These are phyloP conservation scores for Drechmeria coniospora DNA, from an alignment of 2,329 filamentous ascomycete species.

Conservation along the genomic window DNA sequence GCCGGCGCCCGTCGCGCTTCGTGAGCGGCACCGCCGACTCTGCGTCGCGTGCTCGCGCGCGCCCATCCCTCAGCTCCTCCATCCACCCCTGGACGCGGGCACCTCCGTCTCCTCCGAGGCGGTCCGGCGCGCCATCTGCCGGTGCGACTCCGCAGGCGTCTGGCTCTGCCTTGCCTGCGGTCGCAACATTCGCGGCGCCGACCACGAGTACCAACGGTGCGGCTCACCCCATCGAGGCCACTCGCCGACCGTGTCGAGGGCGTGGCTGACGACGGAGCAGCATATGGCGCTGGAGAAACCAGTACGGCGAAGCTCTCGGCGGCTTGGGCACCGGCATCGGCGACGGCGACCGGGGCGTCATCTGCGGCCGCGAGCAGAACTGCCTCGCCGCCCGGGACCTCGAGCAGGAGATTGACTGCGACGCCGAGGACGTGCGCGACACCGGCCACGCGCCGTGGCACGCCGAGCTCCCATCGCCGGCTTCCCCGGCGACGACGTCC, in stretches of 20 bases:
- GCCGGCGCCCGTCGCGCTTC: conserved; percentile 50
- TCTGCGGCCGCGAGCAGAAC: conserved; percentile 62
- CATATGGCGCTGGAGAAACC: conserved; percentile 80
- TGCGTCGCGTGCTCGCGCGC: conserved; percentile 61
- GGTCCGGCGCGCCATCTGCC: conserved; percentile 41
- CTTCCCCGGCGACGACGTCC: conserved; percentile 6
- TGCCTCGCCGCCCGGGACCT: conserved; percentile 67
- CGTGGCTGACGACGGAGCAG: conserved; percentile 21
- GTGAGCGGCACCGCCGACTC: conserved; percentile 64
- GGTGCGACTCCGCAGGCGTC: conserved; percentile 40
- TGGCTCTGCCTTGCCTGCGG: conserved; percentile 85
- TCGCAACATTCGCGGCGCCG: conserved; percentile 46
- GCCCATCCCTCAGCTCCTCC: conserved; percentile 43
- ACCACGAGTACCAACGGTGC: conserved; percentile 43
- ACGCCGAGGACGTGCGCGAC: conserved; percentile 56
- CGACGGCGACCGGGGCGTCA: conserved; percentile 74
- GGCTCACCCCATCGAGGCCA: conserved; percentile 6
- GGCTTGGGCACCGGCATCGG: conserved; percentile 77
- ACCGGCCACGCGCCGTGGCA: conserved; percentile 9
- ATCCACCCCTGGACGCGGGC: conserved; percentile 26
- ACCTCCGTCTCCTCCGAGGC: conserved; percentile 33
- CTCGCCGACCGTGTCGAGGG: too few relatives aligned
- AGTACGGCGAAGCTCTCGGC: conserved; percentile 67
- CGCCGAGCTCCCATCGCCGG: conserved; percentile 8
- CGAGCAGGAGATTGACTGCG: conserved; percentile 74